phyloP scores from a whole-genome alignment of 768 basidiomycete genomes.

The Epithele typhae region DNA sequence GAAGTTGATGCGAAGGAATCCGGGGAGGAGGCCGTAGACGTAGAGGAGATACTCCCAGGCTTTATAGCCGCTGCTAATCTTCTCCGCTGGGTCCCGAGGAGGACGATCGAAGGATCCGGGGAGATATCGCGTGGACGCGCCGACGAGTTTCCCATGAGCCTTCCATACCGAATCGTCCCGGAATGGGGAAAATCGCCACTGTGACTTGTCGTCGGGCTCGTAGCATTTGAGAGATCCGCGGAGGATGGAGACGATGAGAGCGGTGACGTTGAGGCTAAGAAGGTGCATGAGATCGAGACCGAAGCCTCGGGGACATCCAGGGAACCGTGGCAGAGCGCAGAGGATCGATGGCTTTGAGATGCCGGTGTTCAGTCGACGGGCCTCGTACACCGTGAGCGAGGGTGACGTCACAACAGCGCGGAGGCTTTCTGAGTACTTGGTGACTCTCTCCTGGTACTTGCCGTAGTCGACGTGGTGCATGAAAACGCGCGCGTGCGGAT shows the following conservation, averaged over 20 bases:
- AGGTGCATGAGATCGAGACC: slow-evolving; percentile 37
- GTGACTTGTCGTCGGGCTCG: slow-evolving; percentile 17
- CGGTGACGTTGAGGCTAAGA: slow-evolving; percentile 30
- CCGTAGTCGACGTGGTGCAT: too few species aligned
- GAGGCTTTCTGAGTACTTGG: too few species aligned
- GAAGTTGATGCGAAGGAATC: too few species aligned
- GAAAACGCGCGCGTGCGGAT: too few species aligned
- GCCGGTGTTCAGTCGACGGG: too few species aligned
- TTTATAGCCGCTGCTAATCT: slow-evolving; percentile 32
- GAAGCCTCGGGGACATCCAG: slow-evolving; percentile 25
- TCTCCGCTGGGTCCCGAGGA: slow-evolving; percentile 37
- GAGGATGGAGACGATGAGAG: slow-evolving; percentile 30
- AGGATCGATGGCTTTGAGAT: too few species aligned
- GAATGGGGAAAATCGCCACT: slow-evolving; percentile 30
- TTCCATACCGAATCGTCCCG: slow-evolving; percentile 25
- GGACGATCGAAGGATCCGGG: slow-evolving; percentile 37
- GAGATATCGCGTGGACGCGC: slow-evolving; percentile 26
- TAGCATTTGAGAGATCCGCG: slow-evolving; percentile 14
- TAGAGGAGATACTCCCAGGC: slow-evolving; percentile 22
- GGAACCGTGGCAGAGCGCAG: too few species aligned
- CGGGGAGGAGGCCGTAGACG: slow-evolving; percentile 11
- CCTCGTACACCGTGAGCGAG: too few species aligned
- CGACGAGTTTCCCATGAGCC: slow-evolving; percentile 32
- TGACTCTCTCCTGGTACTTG: too few species aligned
- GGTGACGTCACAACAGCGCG: too few species aligned